These are phyloP conservation scores for Tetracladium setigerum DNA, from an alignment of 495 filamentous ascomycete genomes.

Conservation along the genomic window DNA sequence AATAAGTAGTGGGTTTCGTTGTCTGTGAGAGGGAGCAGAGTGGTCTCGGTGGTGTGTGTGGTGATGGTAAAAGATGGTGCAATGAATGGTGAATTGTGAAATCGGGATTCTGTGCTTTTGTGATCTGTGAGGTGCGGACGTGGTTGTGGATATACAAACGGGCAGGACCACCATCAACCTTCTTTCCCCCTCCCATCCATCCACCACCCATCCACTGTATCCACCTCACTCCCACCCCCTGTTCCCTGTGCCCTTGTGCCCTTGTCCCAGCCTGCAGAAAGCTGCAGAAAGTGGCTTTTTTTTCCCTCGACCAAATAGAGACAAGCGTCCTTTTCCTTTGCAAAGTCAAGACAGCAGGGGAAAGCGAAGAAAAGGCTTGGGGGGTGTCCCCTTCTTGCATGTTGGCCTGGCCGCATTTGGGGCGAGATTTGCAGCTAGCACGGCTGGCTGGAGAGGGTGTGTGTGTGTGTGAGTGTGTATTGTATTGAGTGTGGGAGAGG, in stretches of 20 bases:
- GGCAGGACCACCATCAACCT: slow-evolving; percentile 7
- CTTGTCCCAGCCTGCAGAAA: slow-evolving; percentile 8
- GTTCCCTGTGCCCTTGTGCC: too few species aligned
- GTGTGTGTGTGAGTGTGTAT: background rate
- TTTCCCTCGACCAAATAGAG: background rate
- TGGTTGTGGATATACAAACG: background rate
- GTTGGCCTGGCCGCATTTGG: too few species aligned
- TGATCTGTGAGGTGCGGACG: background rate
- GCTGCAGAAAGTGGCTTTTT: slow-evolving; percentile 15
- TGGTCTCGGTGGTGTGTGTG: background rate
- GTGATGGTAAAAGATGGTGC: background rate
- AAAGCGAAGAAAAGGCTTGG: too few species aligned
- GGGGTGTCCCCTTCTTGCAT: too few species aligned
- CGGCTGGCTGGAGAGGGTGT: background rate
- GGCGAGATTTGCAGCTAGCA: background rate
- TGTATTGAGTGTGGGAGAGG: background rate
- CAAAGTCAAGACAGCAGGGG: too few species aligned
- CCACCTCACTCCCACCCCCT: too few species aligned
- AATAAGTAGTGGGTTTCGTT: slow-evolving; percentile 1
- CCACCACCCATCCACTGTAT: slow-evolving; percentile 1
- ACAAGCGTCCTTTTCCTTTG: too few species aligned
- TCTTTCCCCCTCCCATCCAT: too few species aligned
- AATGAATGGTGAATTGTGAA: slow-evolving; percentile 3
- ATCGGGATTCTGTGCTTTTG: background rate
- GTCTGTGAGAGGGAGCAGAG: background rate